phyloP scores from a whole-genome alignment of 176 grass and related monocot genomes.

The Phragmites australis region DNA sequence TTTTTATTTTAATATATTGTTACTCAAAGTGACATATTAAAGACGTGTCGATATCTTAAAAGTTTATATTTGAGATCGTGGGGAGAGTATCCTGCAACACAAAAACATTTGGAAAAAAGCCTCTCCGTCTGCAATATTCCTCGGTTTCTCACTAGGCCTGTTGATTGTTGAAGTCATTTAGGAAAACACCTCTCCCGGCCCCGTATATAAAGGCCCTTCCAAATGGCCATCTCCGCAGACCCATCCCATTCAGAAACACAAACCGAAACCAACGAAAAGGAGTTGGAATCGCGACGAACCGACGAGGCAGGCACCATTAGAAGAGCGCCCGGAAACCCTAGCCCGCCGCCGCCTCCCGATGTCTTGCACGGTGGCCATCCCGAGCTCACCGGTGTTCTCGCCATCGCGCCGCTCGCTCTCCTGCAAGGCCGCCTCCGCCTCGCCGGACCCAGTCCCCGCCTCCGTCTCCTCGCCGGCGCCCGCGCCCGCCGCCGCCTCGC shows the following conservation, averaged over 20 bases:
- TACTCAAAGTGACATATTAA: no score
- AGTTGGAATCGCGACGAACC: neutral
- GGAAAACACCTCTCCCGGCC: no score
- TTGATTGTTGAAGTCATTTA: neutral
- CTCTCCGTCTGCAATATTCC: no score
- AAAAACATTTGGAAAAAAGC: no score
- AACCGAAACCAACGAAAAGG: conserved; percentile 19
- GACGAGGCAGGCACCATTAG: neutral
- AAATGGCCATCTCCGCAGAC: conserved; percentile 46
- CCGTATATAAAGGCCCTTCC: conserved; percentile 36
- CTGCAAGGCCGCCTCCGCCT: conserved; percentile 68
- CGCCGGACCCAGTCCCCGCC: conserved; percentile 56
- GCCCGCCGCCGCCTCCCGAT: conserved; percentile 40
- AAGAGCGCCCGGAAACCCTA: conserved; percentile 20
- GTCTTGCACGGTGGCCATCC: conserved; percentile 89
- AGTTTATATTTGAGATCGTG: no score
- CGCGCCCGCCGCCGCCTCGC: conserved; percentile 34
- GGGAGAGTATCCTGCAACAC: no score
- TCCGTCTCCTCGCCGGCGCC: conserved; percentile 42
- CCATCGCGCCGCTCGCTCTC: conserved; percentile 75
- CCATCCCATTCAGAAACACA: conserved; percentile 32
- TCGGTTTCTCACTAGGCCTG: no score
- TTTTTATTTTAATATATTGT: no score
- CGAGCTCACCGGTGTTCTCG: conserved; percentile 91
- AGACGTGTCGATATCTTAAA: no score